These are phyloP conservation scores for Cordyceps fumosorosea DNA, from an alignment of 2,329 filamentous ascomycete species.

Conservation along the genomic window DNA sequence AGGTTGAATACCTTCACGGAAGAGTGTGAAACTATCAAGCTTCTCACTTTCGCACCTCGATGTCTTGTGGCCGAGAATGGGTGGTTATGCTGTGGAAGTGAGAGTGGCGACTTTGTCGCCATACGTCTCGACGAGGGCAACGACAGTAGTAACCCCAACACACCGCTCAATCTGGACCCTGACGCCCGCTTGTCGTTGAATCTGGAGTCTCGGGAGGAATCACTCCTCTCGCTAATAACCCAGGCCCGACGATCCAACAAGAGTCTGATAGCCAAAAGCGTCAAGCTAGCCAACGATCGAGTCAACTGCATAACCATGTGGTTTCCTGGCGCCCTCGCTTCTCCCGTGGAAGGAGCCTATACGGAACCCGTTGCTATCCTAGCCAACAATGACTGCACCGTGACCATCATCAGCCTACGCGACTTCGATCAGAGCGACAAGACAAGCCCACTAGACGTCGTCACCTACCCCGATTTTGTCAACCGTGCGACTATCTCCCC, in stretches of 20 bases:
- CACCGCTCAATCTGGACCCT: constrained; percentile 26
- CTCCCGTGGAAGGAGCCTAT: constrained; percentile 35
- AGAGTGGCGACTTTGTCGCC: constrained; percentile 79
- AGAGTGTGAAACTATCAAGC: constrained; percentile 66
- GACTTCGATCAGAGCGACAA: constrained; percentile 42
- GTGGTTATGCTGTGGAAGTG: constrained; percentile 86
- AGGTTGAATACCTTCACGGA: constrained; percentile 61
- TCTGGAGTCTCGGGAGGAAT: constrained; percentile 28
- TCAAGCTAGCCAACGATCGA: constrained; percentile 52
- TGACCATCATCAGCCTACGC: constrained; percentile 73
- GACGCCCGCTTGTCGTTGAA: constrained; percentile 27
- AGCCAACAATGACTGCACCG: constrained; percentile 86
- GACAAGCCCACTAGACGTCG: constrained; percentile 56
- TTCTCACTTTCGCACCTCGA: constrained; percentile 67
- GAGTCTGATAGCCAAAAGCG: constrained; percentile 42
- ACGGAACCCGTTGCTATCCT: constrained; percentile 58
- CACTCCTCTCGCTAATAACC: constrained; percentile 29
- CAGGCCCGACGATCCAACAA: constrained; percentile 36
- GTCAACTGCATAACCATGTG: constrained; percentile 62
- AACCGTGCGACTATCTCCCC: constrained; percentile 94
- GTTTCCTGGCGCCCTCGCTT: constrained; percentile 39
- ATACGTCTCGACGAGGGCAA: constrained; percentile 52
- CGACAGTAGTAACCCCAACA: constrained; percentile 22
- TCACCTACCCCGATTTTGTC: constrained; percentile 76
- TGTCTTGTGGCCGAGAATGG: constrained; percentile 82